Percentiles rank a stretch among this genome's conserved stretches.
phyloP scores from a whole-genome alignment of 352 stramenopile genomes.

The Pythium pyrilobum region DNA sequence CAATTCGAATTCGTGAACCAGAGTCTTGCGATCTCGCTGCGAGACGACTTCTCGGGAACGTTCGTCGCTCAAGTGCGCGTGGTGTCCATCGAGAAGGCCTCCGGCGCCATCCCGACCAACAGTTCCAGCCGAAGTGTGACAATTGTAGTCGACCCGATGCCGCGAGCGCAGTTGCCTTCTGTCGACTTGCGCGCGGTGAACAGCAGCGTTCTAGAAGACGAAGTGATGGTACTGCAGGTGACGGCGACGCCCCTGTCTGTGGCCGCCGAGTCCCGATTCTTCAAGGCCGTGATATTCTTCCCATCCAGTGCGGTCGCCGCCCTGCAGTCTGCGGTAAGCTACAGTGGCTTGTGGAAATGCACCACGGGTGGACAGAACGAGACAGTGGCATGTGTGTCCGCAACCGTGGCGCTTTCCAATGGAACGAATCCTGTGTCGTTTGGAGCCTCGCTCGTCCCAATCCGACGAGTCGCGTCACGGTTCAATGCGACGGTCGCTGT shows the following conservation, averaged over 20 bases:
- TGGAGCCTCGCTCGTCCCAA: background rate
- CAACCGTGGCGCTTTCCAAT: background rate
- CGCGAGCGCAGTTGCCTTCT: background rate
- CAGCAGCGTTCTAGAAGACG: background rate
- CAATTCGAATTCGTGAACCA: background rate
- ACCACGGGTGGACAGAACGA: background rate
- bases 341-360: background rate
- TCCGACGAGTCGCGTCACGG: slow-evolving; percentile 1
- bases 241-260: background rate
- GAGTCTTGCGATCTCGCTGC: background rate
- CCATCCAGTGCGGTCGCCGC: background rate
- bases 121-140: background rate
- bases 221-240: background rate
- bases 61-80: slow-evolving; percentile 1
- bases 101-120: background rate
- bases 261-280: background rate
- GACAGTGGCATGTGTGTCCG: background rate
- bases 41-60: slow-evolving; percentile 8
- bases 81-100: slow-evolving; percentile 4
- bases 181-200: background rate
- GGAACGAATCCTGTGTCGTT: background rate
- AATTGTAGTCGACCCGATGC: slow-evolving; percentile 8
- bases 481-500: background rate
- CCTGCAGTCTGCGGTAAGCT: background rate
- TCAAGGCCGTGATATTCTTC: slow-evolving; percentile 9